A percentile compares a stretch with the other conserved stretches of the same genome.
Evolutionary conservation across 805 yeast species (phyloP).

Genomic region (Lipomyces japonicus): DNA sequence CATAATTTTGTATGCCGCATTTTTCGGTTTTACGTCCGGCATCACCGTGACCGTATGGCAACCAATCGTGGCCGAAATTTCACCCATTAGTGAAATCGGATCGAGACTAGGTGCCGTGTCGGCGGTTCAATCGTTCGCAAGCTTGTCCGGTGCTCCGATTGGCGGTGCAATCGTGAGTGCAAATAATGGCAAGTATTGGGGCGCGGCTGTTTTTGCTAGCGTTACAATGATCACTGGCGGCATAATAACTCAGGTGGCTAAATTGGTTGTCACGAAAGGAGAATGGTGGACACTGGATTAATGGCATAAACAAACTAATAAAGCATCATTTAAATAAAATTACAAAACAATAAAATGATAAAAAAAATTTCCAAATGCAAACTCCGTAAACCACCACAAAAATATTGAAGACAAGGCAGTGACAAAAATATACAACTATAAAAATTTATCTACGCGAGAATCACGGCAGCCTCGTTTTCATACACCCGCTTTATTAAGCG

Average conservation of each 20-base stretch:
- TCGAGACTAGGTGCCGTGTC: constrained; percentile 59
- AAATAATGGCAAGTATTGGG: constrained; percentile 25
- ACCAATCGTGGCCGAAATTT: constrained; percentile 35
- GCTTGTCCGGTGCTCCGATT: constrained; percentile 35
- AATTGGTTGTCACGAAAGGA: constrained; percentile 4
- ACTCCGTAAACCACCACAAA: too few species aligned
- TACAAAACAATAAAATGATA: too few species aligned
- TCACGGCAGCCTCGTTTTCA: constrained; percentile 26
- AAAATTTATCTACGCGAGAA: background rate
- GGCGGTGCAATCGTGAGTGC: constrained; percentile 33
- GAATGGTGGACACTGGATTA: background rate
- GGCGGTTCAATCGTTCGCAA: constrained; percentile 51
- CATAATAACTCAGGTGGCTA: constrained; percentile 3
- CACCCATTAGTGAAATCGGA: constrained; percentile 33
- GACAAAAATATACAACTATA: background rate
- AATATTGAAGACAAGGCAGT: too few species aligned
- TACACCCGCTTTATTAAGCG: constrained; percentile 35
- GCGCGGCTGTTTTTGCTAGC: constrained; percentile 29
- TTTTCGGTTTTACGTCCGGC: constrained; percentile 38
- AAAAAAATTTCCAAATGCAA: too few species aligned
- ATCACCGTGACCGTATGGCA: constrained; percentile 37
- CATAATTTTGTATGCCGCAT: constrained; percentile 33
- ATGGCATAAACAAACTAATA: background rate
- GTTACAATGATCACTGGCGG: constrained; percentile 18
- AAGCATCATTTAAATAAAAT: too few species aligned